These are phyloP conservation scores for Trichoderma cornu-damae DNA, from an alignment of 2,329 filamentous ascomycete species.

Conservation along the genomic window DNA sequence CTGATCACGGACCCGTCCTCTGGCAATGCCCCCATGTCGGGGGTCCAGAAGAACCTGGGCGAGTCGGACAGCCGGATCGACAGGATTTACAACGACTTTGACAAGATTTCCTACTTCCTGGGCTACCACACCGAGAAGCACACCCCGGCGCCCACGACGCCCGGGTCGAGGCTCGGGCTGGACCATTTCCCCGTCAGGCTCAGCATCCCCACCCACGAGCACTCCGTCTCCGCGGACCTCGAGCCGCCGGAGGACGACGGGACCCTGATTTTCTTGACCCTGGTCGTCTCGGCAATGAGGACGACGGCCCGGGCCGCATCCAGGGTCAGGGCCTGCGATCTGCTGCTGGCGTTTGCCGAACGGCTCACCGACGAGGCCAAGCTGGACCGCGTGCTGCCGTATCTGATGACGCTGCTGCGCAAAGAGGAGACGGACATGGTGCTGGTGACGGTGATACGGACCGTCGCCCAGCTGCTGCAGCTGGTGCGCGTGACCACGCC, in stretches of 20 bases:
- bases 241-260: slow-evolving; percentile 73
- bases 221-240: slow-evolving; percentile 56
- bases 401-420: slow-evolving; percentile 70
- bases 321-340: slow-evolving; percentile 80
- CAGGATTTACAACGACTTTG: slow-evolving; percentile 87
- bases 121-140: slow-evolving; percentile 61
- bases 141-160: slow-evolving; percentile 26
- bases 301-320: slow-evolving; percentile 87
- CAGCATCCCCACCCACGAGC: slow-evolving; percentile 80
- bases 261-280: slow-evolving; percentile 82
- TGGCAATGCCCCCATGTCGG: slow-evolving; percentile 65
- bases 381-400: slow-evolving; percentile 85
- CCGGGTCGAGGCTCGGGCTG: slow-evolving; percentile 44
- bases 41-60: slow-evolving; percentile 63
- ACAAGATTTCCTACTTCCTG: slow-evolving; percentile 94
- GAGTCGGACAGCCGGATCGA: slow-evolving; percentile 94
- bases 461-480: slow-evolving; percentile 81
- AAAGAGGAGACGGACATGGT: slow-evolving; percentile 80
- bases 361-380: slow-evolving; percentile 92
- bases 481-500: slow-evolving; percentile 84
- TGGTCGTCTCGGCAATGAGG: slow-evolving; percentile 81
- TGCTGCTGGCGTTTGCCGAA: slow-evolving; percentile 87
- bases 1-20: slow-evolving; percentile 87
- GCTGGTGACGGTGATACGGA: slow-evolving; percentile 76
- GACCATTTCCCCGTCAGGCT: slow-evolving; percentile 74